Conservation (phyloP, 768 basidiomycete genomes). For the Pleurotus tuber-regium region DNA sequence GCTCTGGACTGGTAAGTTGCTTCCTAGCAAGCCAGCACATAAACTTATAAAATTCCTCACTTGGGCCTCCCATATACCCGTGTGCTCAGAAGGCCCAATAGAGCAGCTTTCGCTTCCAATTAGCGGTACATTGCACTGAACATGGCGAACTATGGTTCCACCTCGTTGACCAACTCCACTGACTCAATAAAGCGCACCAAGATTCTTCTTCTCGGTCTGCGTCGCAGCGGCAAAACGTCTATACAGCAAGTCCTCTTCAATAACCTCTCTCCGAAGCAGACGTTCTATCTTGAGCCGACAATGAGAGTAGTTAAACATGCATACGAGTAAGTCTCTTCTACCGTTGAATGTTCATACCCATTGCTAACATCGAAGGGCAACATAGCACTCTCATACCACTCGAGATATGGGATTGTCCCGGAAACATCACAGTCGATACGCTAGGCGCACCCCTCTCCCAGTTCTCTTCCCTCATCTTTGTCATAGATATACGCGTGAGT, state of each 20-base stretch:
- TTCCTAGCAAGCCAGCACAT: too few relatives aligned
- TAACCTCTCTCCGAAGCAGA: constrained; percentile 74
- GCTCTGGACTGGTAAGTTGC: too few relatives aligned
- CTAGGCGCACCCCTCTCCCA: constrained; percentile 72
- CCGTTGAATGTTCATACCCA: constrained; percentile 9
- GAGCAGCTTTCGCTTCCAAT: constrained; percentile 11
- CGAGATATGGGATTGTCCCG: constrained; percentile 95
- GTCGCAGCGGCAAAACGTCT: constrained; percentile 88
- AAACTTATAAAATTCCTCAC: too few relatives aligned
- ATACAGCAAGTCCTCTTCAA: constrained; percentile 93
- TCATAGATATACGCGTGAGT: constrained; percentile 90
- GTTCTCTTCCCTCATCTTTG: constrained; percentile 86
- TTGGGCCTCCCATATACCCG: too few relatives aligned
- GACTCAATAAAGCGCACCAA: constrained; percentile 50
- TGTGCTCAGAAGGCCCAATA: too few relatives aligned
- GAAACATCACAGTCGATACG: constrained; percentile 77
- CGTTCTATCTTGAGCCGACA: constrained; percentile 88
- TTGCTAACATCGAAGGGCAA: constrained; percentile 11
- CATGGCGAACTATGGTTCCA: constrained; percentile 5
- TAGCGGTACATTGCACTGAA: constrained; percentile 3
- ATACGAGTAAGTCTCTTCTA: constrained; percentile 65
- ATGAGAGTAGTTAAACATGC: constrained; percentile 69
- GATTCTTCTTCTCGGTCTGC: constrained; percentile 69
- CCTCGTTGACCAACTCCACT: constrained; percentile 12
- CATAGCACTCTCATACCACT: constrained; percentile 88